A percentile compares a stretch with the other conserved stretches of the same genome.
Evolutionary conservation across 345 rosid species (phyloP).

Genomic region (Conringia planisiliqua): DNA sequence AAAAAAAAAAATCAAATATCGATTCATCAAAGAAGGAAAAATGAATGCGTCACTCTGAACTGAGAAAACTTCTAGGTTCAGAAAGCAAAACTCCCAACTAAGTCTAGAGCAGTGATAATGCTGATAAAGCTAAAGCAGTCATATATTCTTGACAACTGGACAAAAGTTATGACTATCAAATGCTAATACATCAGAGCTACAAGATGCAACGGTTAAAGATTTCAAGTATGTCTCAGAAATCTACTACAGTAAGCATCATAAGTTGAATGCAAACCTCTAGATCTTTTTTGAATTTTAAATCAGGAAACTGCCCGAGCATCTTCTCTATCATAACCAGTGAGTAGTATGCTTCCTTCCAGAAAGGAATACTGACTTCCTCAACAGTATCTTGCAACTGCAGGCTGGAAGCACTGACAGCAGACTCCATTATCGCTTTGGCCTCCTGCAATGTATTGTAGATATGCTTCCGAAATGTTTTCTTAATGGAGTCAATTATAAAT

Average conservation of each 20-base stretch:
- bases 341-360: constrained; percentile 89
- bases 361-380: constrained; percentile 46
- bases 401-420: constrained; percentile 44
- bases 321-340: constrained; percentile 86
- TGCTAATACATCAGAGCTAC: background rate
- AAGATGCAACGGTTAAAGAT: background rate
- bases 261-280: constrained; percentile 54
- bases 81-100: background rate
- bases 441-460: constrained; percentile 44
- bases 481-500: constrained; percentile 64
- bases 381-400: constrained; percentile 35
- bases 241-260: background rate
- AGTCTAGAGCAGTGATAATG: background rate
- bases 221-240: background rate
- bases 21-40: background rate
- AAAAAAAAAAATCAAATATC: background rate
- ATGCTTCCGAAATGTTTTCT: constrained; percentile 50
- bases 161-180: background rate
- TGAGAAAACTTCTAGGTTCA: background rate
- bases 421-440: constrained; percentile 47
- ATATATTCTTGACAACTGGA: background rate
- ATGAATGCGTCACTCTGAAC: background rate
- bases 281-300: constrained; percentile 39
- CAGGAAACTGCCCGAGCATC: constrained; percentile 53
- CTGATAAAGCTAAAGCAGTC: background rate